These are phyloP conservation scores for Thinopyrum elongatum DNA, from an alignment of 176 grass and related monocot genomes.

Conservation along the genomic window DNA sequence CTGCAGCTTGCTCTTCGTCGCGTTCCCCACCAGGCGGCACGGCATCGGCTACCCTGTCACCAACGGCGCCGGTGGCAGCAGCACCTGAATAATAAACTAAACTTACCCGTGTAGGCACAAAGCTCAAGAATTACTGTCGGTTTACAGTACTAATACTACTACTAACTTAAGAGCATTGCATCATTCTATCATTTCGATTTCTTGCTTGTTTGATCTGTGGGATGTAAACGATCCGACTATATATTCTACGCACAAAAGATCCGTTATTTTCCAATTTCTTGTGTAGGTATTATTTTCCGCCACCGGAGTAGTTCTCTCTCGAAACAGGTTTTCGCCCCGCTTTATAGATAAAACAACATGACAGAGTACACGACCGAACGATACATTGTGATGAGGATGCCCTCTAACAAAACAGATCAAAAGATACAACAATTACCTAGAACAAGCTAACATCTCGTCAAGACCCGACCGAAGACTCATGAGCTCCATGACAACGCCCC, in stretches of 20 bases:
- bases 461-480: no score
- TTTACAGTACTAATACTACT: not conserved
- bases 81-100: not conserved
- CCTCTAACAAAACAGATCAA: no score
- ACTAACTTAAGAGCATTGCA: not conserved
- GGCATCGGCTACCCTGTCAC: conserved; percentile 26
- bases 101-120: not conserved
- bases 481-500: no score
- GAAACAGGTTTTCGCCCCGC: no score
- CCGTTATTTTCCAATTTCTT: no score
- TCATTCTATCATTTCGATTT: not conserved
- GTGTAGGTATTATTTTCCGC: no score
- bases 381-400: no score
- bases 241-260: not conserved
- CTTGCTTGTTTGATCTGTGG: not conserved
- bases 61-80: not conserved
- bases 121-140: not conserved
- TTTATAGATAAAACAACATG: no score
- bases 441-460: no score
- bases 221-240: not conserved
- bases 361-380: no score
- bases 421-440: no score
- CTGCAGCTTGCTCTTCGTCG: conserved; percentile 68
- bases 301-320: no score
- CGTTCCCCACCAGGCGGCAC: conserved; percentile 63